Base-by-base conservation (phyloP, 2,329 filamentous ascomycete species). In the Aspergillus novofumigatus region DNA sequence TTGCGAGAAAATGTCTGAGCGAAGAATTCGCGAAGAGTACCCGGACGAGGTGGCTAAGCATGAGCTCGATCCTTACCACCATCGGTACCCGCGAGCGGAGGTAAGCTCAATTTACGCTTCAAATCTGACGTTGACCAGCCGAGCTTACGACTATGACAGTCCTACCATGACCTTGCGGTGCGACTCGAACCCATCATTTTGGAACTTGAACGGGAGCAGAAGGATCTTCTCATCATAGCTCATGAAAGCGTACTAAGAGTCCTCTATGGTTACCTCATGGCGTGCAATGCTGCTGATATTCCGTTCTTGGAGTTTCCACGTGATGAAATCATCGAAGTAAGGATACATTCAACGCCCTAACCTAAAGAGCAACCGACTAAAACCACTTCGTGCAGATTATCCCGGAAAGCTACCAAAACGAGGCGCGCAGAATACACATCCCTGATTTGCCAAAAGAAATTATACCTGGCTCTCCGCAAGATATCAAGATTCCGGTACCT, bases 221-320 rank as follows among this genome's bases (percentile, higher is more conserved):
- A 95, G 64, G 94, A 99, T 71, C 83, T 99, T n/a, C 83, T 99
- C 53, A 97, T 99, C 70, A 97, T 99, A 65, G 94, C 94, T 0
- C 94, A 99, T 73, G 94, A 99, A 74, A 96, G 91, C 52, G 94
- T 99, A n/a, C 83, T 99, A 49, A 90, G 94, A 47, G 94, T 99
- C 25, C 83, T 99, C 3, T 99, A 99, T 71, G 92, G 92, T 25
- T 99, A 99, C 75, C 81, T 99, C 42, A 99, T 99, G 94, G 94
- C 96, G 66, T 97, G 94, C 77, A 94, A 93, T 71, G 92, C 95
- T 8, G 89, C 89, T 74, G 92, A 96, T 69, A 99, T 99, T 61
- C 94, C 94, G 3, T 89, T 87, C 65, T 84, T 99, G 60, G 90
- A 91, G 64, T 99, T 99, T 69, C 94, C 94, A 3, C 89, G 94